Conservation (phyloP, 2,329 filamentous ascomycete genomes). For the Fusarium pseudoanthophilum region DNA sequence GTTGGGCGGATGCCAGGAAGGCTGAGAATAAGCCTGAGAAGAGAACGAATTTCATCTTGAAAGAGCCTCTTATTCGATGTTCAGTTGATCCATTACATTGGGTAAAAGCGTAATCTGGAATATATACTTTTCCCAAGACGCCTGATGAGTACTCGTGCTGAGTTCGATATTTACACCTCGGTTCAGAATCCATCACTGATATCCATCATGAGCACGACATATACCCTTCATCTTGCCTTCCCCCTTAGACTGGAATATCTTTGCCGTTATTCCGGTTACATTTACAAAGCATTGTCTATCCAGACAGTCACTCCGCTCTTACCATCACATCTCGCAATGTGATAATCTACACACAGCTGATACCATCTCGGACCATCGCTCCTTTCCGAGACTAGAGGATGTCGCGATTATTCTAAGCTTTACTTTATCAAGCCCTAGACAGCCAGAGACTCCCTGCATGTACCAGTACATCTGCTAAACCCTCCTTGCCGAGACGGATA, state of each 20-base stretch:
- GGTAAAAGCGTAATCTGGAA: too few relatives aligned
- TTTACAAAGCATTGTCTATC: rapidly evolving
- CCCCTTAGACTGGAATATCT: rapidly evolving
- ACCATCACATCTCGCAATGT: not conserved
- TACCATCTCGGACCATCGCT: not conserved
- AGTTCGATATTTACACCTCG: too few relatives aligned
- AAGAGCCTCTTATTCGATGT: rapidly evolving
- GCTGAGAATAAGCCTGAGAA: not conserved
- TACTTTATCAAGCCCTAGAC: rapidly evolving
- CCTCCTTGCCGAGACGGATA: not conserved
- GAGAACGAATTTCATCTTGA: not conserved
- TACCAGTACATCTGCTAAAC: not conserved
- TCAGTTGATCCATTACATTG: too few relatives aligned
- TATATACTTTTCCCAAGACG: not conserved
- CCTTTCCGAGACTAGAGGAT: not conserved
- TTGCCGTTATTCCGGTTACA: not conserved
- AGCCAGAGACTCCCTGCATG: not conserved
- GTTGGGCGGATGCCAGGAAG: not conserved
- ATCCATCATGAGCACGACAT: not conserved
- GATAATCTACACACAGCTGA: not conserved
- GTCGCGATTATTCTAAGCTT: not conserved
- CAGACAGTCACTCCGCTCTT: not conserved
- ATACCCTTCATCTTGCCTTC: not conserved
- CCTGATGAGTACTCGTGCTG: too few relatives aligned
- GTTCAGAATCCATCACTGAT: not conserved